Conservation (phyloP, 768 basidiomycete species). For the Exsudoporus frostii region DNA sequence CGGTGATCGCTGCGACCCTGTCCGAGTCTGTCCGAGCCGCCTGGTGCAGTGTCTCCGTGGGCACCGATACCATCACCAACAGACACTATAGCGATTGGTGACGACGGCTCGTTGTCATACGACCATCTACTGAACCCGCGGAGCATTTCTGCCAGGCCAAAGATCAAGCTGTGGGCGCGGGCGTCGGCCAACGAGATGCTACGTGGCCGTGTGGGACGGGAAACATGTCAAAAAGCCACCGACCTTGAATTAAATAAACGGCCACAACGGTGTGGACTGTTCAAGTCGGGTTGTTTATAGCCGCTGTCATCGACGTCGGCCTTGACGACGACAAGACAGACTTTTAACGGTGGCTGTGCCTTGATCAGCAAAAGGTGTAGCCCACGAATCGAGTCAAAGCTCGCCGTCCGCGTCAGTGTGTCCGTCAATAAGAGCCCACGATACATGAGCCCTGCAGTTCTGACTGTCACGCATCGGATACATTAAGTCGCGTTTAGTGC, state of each 20-base stretch:
- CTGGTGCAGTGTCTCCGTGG: constrained; percentile 4
- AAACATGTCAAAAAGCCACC: constrained; percentile 13
- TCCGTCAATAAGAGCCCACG: background rate
- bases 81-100: constrained; percentile 6
- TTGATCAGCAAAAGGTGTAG: no score
- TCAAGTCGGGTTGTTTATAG: background rate
- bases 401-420: no score
- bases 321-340: background rate
- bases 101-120: constrained; percentile 21
- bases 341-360: constrained; percentile 20
- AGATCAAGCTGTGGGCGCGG: background rate
- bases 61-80: constrained; percentile 7
- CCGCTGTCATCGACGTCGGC: constrained; percentile 1
- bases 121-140: constrained; percentile 22
- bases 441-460: background rate
- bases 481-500: background rate
- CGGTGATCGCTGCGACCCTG: constrained; percentile 20
- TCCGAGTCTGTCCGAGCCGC: constrained; percentile 2
- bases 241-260: constrained; percentile 22
- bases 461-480: background rate
- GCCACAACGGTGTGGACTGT: constrained; percentile 4
- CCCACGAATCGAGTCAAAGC: no score
- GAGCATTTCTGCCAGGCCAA: constrained; percentile 17
- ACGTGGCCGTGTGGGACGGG: background rate
- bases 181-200: background rate